These are phyloP conservation scores for Tetrapisispora fleetii DNA, from an alignment of 805 yeast species.

Conservation along the genomic window DNA sequence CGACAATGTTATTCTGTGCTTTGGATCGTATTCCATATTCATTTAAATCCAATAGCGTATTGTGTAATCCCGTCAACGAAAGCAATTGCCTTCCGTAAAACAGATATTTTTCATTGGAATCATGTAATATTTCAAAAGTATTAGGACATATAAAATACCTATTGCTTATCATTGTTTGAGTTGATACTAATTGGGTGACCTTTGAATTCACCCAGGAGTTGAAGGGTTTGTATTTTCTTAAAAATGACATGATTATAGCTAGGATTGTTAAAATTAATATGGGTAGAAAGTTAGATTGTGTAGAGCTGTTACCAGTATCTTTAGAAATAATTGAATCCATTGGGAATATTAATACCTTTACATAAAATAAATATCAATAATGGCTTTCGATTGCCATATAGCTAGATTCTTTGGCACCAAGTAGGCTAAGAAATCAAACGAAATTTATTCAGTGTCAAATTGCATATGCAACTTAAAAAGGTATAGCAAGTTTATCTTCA, in stretches of 20 bases:
- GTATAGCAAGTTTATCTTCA: background rate
- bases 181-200: conserved; percentile 5
- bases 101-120: background rate
- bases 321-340: background rate
- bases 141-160: background rate
- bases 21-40: conserved; percentile 10
- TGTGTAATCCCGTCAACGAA: background rate
- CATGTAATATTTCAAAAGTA: background rate
- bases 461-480: too few species aligned
- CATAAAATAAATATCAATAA: background rate
- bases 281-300: background rate
- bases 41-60: background rate
- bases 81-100: background rate
- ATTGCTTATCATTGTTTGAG: background rate
- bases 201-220: conserved; percentile 12
- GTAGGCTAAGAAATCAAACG: too few species aligned
- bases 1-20: conserved; percentile 13
- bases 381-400: background rate
- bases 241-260: conserved; percentile 12
- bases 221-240: conserved; percentile 15
- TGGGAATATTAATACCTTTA: background rate
- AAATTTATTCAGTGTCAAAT: too few species aligned
- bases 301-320: background rate
- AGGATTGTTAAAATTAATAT: conserved; percentile 8
- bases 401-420: too few species aligned